Evolutionary conservation across 2,329 filamentous ascomycete genomes (phyloP), one percentile per base, ranked within the genome.

Genomic region (Trichoderma oligosporum): DNA sequence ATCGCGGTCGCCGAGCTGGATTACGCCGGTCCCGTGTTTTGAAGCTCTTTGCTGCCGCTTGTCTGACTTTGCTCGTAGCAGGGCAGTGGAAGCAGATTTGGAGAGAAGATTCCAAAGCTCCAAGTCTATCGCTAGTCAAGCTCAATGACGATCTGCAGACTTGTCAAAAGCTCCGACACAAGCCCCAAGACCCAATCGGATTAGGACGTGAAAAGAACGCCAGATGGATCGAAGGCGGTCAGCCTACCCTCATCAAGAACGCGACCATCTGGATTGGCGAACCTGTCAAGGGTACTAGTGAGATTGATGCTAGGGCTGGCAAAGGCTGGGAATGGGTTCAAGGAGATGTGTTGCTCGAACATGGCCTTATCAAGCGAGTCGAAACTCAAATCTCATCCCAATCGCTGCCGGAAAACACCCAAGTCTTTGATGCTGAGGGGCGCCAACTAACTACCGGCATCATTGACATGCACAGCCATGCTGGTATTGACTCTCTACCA

Each of bases 401-500:
- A 3, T 68, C 70, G 0, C 64, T 86, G 24, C 72, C 81, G 1
- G 64, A 76, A 2, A 74, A 81, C 46, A 76, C 74, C 0, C 61
- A 79, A 4, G 64, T 84, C 7, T 85, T 78, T 66, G 75, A 88
- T 54, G 84, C 83, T 4, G 68, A 76, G 24, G 84, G 86, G 1
- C 78, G 83, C 3, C 82, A 78, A 57, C 72, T 89, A 18, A 89
- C 86, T 0, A 77, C 78, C 7, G 86, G 86, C 14, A 83, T 89
- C 63, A 82, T 89, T 46, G 86, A 89, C 65, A 88, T 88, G 83
- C 86, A 89, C 69, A 84, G 79, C 31, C 86, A 89, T 65, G 78
- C 83, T 2, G 83, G 85, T 7, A 79, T 86, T 1, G 74, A 78
- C 27, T 75, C 79, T 14, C 70, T 87, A n/a, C 85, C 85, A 0